Conservation (phyloP, 2,329 filamentous ascomycete genomes). For the Aspergillus neoniger region DNA sequence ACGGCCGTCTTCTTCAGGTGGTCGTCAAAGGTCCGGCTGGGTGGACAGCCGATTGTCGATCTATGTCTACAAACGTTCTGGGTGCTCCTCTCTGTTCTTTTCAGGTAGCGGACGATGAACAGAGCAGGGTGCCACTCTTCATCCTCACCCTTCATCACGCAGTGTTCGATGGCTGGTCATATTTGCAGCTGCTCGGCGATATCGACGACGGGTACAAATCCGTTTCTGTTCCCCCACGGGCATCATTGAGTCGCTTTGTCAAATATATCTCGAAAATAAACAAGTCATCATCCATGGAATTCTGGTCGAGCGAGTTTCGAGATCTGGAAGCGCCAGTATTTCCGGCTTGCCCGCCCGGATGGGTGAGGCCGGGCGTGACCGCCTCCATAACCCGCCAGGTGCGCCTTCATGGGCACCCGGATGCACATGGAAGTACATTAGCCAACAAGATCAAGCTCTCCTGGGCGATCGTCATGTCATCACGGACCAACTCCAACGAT, state of each 20-base stretch:
- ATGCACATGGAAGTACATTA: background rate
- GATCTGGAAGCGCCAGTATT: slow-evolving; percentile 8
- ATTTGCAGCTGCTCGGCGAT: slow-evolving; percentile 18
- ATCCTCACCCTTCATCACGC: slow-evolving; percentile 46
- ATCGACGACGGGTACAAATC: background rate
- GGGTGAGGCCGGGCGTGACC: no score
- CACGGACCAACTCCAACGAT: slow-evolving; percentile 39
- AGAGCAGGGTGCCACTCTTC: slow-evolving; percentile 23
- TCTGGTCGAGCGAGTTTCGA: no score
- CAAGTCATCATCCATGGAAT: no score
- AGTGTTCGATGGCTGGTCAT: slow-evolving; percentile 43
- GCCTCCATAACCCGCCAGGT: no score
- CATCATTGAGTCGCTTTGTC: no score
- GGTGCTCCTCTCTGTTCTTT: no score
- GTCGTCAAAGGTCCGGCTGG: background rate
- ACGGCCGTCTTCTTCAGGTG: background rate
- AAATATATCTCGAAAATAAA: no score
- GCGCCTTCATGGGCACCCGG: no score
- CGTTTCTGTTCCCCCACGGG: no score
- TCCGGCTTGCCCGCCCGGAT: no score
- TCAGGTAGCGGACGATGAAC: background rate
- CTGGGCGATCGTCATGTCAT: slow-evolving; percentile 40
- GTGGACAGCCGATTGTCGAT: background rate
- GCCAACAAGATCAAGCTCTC: slow-evolving; percentile 22
- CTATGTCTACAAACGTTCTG: background rate